These are phyloP conservation scores for Scutellaria baicalensis DNA, from an alignment of 257 asterid species.

Conservation along the genomic window DNA sequence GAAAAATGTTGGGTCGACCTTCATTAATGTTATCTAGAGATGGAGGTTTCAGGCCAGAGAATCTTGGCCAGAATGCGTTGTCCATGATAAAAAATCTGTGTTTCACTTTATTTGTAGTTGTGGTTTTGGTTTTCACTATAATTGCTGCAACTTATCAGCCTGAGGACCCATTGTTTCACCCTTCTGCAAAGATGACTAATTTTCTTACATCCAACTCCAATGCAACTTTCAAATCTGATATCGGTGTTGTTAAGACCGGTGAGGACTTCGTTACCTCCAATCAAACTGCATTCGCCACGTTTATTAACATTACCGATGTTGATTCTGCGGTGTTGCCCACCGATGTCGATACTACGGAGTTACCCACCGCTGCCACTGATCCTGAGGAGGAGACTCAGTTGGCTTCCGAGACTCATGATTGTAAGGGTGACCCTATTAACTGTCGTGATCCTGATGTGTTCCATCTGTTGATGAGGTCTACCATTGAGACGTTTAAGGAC, in stretches of 20 bases:
- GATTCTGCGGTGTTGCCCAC: constrained; percentile 26
- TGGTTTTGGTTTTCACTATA: constrained; percentile 72
- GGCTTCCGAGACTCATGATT: constrained; percentile 23
- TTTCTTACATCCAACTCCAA: constrained; percentile 78
- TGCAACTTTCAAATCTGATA: constrained; percentile 76
- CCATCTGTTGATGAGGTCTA: constrained; percentile 76
- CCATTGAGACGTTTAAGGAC: constrained; percentile 75
- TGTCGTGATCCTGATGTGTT: constrained; percentile 83
- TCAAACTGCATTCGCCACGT: constrained; percentile 63
- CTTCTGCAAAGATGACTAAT: constrained; percentile 72
- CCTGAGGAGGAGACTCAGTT: background rate
- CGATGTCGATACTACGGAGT: constrained; percentile 17
- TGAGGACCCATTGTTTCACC: constrained; percentile 84
- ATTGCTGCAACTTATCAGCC: constrained; percentile 94
- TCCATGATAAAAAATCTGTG: constrained; percentile 77
- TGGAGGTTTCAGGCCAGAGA: constrained; percentile 71
- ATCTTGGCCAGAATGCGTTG: constrained; percentile 69
- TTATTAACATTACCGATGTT: constrained; percentile 77
- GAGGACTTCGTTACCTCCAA: constrained; percentile 78
- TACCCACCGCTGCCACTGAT: background rate
- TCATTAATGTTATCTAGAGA: constrained; percentile 34
- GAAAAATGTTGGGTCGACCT: constrained; percentile 49
- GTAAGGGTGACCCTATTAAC: constrained; percentile 50
- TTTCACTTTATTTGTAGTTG: constrained; percentile 70
- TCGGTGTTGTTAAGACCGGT: constrained; percentile 76